A percentile compares a stretch with the other conserved stretches of the same genome.
phyloP scores from a whole-genome alignment of 2,329 filamentous ascomycete genomes.

The Cercospora zeae-maydis region DNA sequence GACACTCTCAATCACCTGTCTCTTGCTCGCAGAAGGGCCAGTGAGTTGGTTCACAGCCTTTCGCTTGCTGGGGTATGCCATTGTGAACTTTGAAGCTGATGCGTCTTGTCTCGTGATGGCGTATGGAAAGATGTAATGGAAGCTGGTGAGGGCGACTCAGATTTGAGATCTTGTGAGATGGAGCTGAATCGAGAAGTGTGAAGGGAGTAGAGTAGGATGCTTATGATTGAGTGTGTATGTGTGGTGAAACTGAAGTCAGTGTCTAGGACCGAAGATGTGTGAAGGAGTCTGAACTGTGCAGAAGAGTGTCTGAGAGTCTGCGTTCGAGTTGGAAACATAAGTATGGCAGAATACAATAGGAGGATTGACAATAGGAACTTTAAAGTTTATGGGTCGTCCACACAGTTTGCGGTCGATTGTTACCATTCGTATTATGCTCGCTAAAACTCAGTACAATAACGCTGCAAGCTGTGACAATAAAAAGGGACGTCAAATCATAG shows the following conservation, averaged over 20 bases:
- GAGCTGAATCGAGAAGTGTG: not conserved
- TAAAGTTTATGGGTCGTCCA: not conserved
- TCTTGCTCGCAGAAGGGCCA: not conserved
- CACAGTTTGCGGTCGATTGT: not conserved
- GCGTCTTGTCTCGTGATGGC: not conserved
- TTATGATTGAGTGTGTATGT: not conserved
- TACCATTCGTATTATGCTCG: not conserved
- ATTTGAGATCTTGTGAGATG: not conserved
- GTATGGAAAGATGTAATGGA: not conserved
- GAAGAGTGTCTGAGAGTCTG: not conserved
- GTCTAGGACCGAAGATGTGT: not conserved
- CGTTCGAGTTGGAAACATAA: not conserved
- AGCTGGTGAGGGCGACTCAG: not conserved
- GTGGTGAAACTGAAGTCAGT: not conserved
- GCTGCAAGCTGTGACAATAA: not conserved
- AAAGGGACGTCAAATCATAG: conserved; percentile 19
- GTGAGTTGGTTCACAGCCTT: not conserved
- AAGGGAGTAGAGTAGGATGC: not conserved
- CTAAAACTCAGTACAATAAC: not conserved
- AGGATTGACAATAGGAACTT: not conserved
- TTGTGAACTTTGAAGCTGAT: not conserved
- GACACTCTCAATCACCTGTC: not conserved
- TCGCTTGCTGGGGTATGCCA: not conserved
- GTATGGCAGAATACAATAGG: not conserved
- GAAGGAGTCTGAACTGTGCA: not conserved